These are phyloP conservation scores for Citrus unshiu DNA, from an alignment of 345 rosid species.

Conservation along the genomic window DNA sequence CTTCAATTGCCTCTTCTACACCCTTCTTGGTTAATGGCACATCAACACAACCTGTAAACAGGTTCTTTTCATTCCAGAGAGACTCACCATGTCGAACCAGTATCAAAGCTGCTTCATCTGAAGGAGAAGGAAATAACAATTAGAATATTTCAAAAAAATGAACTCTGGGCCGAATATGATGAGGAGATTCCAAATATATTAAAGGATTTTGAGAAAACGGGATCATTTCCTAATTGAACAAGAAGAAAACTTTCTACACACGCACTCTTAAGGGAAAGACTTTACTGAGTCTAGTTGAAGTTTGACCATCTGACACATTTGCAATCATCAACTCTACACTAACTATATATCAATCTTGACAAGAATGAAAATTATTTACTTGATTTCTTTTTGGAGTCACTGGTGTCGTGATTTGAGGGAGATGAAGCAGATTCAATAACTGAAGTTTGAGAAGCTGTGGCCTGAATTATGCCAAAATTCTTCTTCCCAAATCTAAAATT, in stretches of 20 bases:
- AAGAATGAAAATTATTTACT: slow-evolving; percentile 36
- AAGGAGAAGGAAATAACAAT: background rate
- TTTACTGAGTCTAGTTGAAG: background rate
- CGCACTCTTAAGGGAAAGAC: background rate
- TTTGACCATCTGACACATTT: background rate
- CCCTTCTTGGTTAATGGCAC: slow-evolving; percentile 95
- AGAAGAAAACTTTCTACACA: background rate
- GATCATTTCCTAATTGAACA: background rate
- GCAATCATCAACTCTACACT: background rate
- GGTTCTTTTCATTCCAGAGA: slow-evolving; percentile 96
- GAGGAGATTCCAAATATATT: background rate
- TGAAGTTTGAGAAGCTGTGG: slow-evolving; percentile 54
- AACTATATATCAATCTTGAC: slow-evolving; percentile 1
- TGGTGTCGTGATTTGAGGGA: slow-evolving; percentile 38
- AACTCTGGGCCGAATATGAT: background rate
- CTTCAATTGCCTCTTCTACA: slow-evolving; percentile 95
- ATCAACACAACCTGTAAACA: slow-evolving; percentile 96
- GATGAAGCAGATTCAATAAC: slow-evolving; percentile 53
- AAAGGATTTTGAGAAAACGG: background rate
- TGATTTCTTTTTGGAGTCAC: slow-evolving; percentile 50
- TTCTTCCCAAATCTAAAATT: slow-evolving; percentile 22
- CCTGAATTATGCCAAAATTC: slow-evolving; percentile 35
- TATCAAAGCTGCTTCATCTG: slow-evolving; percentile 88
- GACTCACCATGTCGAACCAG: slow-evolving; percentile 97
- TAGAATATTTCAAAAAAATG: slow-evolving; percentile 9